Conservation (phyloP, 2,329 filamentous ascomycete genomes). For the Juglanconis oblonga region DNA sequence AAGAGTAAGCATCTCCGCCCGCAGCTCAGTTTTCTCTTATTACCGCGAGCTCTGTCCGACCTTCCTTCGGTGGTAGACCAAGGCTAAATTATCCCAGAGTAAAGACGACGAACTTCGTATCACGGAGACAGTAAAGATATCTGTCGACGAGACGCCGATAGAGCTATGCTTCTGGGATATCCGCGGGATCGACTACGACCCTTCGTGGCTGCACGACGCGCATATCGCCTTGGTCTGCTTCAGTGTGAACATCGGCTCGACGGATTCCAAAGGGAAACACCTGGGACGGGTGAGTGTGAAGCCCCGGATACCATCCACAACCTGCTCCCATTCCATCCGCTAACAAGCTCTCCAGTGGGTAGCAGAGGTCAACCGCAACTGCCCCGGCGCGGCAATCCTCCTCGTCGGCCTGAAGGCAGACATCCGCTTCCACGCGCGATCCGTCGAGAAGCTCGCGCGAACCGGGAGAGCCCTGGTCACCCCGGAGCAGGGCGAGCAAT, state of each 20-base stretch:
- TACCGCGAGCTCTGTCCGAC: neutral
- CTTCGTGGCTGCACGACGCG: constrained; percentile 12
- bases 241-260: constrained; percentile 17
- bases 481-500: constrained; percentile 17
- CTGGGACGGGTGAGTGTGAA: constrained; percentile 11
- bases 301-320: too few relatives aligned
- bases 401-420: constrained; percentile 18
- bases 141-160: constrained; percentile 16
- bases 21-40: neutral
- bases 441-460: constrained; percentile 15
- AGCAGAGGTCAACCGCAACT: constrained; percentile 18
- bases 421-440: constrained; percentile 16
- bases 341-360: constrained; percentile 5
- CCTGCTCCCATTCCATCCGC: neutral
- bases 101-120: constrained; percentile 3
- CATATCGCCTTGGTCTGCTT: constrained; percentile 18
- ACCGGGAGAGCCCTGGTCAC: constrained; percentile 14
- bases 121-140: constrained; percentile 9
- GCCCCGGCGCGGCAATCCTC: constrained; percentile 17
- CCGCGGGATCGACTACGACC: constrained; percentile 19
- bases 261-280: constrained; percentile 17
- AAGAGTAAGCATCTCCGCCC: neutral
- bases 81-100: neutral
- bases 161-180: constrained; percentile 17
- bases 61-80: neutral